Percentiles rank a stretch among this genome's conserved stretches.
These are phyloP conservation scores for Boletus rubescentipes DNA, from an alignment of 768 basidiomycete species.

Conservation along the genomic window DNA sequence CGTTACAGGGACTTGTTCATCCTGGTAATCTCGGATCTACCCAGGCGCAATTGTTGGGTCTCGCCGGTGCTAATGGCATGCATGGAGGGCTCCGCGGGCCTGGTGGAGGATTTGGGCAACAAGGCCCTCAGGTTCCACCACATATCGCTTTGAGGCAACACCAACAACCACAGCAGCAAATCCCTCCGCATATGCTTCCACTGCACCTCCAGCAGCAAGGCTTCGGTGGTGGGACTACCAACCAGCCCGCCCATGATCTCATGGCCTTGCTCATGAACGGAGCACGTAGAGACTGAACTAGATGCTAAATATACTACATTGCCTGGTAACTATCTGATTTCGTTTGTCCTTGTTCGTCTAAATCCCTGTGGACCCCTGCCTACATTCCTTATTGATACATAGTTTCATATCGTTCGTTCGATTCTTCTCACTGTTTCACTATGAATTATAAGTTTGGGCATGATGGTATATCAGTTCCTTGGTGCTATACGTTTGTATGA, in stretches of 20 bases:
- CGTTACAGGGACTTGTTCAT: slow-evolving; percentile 54
- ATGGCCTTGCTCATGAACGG: slow-evolving; percentile 85
- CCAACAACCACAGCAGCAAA: slow-evolving; percentile 45
- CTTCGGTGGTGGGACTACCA: slow-evolving; percentile 43
- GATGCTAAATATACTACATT: slow-evolving; percentile 14
- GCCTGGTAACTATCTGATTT: slow-evolving; percentile 13
- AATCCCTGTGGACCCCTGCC: slow-evolving; percentile 25
- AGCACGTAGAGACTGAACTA: slow-evolving; percentile 57
- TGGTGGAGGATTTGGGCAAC: slow-evolving; percentile 41
- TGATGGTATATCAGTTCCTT: slow-evolving; percentile 3
- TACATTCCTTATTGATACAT: slow-evolving; percentile 34
- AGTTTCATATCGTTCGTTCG: slow-evolving; percentile 27
- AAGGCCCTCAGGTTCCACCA: slow-evolving; percentile 32
- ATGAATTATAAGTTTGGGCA: slow-evolving; percentile 24
- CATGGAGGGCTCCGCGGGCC: slow-evolving; percentile 47
- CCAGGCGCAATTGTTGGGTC: slow-evolving; percentile 44
- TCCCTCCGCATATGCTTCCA: slow-evolving; percentile 51
- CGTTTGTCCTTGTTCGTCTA: slow-evolving; percentile 6
- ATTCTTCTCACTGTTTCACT: slow-evolving; percentile 26
- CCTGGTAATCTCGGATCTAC: slow-evolving; percentile 52
- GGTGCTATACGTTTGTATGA: background rate
- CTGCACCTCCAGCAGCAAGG: slow-evolving; percentile 66
- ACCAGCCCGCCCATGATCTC: slow-evolving; percentile 67
- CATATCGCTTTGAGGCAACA: slow-evolving; percentile 35
- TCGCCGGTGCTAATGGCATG: slow-evolving; percentile 45